Evolutionary conservation across 164 flowering plant species (phyloP), one percentile per base, ranked within the genome.

Genomic region (Vitis rotundifolia): DNA sequence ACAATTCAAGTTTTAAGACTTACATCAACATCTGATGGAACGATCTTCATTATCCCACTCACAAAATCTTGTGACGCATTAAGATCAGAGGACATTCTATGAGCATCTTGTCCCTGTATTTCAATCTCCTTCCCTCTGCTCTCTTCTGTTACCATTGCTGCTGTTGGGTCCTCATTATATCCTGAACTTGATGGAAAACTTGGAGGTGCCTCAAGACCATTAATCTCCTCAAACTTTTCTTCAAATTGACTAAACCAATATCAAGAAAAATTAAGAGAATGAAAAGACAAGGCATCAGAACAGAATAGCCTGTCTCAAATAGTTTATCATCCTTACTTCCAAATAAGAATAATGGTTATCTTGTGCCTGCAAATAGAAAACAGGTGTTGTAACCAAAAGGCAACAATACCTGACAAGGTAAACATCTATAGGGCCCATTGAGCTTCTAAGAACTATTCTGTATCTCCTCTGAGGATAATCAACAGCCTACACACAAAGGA

Each of bases 391-490:
- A 49, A 55, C 49, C 44, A 66, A 60, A 18, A 60, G 57, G 57
- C 26, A 68, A 50, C 9, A 26, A 48, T 85, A 93, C 99, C 98
- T 93, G 73, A 95, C 97, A 70, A 95, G 94, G 79, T 90, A 93
- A 73, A 93, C 93, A 82, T 95, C 97, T 72, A 93, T 91, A 2
- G 97, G 97, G 54, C 98, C 99, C 98, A 93, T 91, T 71, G 97
- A 90, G 83, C 99, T 95, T 76, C 98, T 80, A 10, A 95, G 90
- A 75, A 91, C 91, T 28, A 95, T 86, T 75, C 97, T 86, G 79
- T 95, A 95, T 81, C 98, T 83, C 73, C 99, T 89, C 68, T 93
- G 99, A 22, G 91, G 90, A 84, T 89, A 91, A 62, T 93, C 98
- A 75, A 83, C 96, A 67, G 90, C 97, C 97, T 91, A 80, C 44